Evolutionary conservation across 2,329 filamentous ascomycete genomes (phyloP).

Genomic region (Elsinoe perseae): DNA sequence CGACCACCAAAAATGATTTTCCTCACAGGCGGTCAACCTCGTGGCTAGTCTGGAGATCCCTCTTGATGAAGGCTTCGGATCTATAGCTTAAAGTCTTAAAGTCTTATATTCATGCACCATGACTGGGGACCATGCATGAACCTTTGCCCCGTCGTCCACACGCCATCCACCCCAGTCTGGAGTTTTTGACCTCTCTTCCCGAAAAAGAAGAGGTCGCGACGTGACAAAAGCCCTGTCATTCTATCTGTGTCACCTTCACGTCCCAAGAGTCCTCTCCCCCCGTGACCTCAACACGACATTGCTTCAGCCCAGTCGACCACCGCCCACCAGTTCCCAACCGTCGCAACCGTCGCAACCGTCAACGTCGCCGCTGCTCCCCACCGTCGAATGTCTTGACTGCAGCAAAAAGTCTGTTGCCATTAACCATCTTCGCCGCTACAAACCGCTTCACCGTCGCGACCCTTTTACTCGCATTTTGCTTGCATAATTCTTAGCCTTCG

Average conservation of each 20-base stretch:
- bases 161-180: neutral
- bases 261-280: too few relatives aligned
- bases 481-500: neutral
- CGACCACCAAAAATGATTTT: conserved; percentile 7
- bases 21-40: neutral
- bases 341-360: neutral
- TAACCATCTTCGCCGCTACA: conserved; percentile 15
- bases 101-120: conserved; percentile 6
- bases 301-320: conserved; percentile 3
- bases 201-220: neutral
- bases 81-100: conserved; percentile 7
- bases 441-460: neutral
- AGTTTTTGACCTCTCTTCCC: neutral
- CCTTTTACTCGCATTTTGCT: neutral
- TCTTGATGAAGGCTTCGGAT: neutral
- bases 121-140: conserved; percentile 13
- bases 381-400: conserved; percentile 13
- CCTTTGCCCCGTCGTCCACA: neutral
- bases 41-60: conserved; percentile 14
- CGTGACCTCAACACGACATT: too few relatives aligned
- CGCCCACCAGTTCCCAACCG: neutral
- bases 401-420: conserved; percentile 1
- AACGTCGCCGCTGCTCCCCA: neutral
- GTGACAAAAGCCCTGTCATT: neutral
- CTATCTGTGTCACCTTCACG: neutral